A percentile compares a stretch with the other conserved stretches of the same genome.
phyloP scores from a whole-genome alignment of 805 yeast species.

The Nakazawaea siamensis region DNA sequence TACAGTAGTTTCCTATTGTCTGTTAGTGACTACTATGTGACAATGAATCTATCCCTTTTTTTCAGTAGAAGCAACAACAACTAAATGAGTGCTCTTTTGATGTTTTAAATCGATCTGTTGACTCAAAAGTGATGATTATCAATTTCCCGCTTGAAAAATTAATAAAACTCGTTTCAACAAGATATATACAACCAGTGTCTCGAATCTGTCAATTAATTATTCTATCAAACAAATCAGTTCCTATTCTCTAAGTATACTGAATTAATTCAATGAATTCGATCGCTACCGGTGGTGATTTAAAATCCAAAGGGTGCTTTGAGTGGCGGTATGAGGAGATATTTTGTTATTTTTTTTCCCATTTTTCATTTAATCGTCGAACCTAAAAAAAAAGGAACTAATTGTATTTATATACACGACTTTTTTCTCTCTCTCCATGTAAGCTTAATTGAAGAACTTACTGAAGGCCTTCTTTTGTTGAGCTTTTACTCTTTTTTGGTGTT shows the following conservation, averaged over 20 bases:
- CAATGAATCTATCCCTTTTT: too few species aligned
- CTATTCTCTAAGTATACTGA: neutral
- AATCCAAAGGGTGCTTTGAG: slow-evolving; percentile 8
- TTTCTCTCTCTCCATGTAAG: too few species aligned
- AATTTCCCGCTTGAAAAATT: too few species aligned
- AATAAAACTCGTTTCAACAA: too few species aligned
- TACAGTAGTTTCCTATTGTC: too few species aligned
- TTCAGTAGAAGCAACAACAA: slow-evolving; percentile 16
- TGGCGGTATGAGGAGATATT: neutral
- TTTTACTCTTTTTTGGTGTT: slow-evolving; percentile 27
- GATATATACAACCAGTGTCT: too few species aligned
- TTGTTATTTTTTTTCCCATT: neutral
- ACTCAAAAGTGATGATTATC: too few species aligned
- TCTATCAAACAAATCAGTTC: too few species aligned
- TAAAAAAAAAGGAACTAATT: neutral
- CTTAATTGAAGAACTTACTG: slow-evolving; percentile 49
- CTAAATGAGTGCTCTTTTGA: slow-evolving; percentile 15
- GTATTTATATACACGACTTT: neutral
- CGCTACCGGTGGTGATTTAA: slow-evolving; percentile 2
- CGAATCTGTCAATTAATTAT: too few species aligned
- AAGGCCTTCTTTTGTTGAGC: slow-evolving; percentile 69
- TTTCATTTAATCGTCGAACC: slow-evolving; percentile 6
- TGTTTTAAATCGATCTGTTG: slow-evolving; percentile 1
- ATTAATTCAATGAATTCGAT: slow-evolving; percentile 1
- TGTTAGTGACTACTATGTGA: too few species aligned